Evolutionary conservation across 331 rosid species (phyloP).

Genomic region (Telfairia occidentalis): DNA sequence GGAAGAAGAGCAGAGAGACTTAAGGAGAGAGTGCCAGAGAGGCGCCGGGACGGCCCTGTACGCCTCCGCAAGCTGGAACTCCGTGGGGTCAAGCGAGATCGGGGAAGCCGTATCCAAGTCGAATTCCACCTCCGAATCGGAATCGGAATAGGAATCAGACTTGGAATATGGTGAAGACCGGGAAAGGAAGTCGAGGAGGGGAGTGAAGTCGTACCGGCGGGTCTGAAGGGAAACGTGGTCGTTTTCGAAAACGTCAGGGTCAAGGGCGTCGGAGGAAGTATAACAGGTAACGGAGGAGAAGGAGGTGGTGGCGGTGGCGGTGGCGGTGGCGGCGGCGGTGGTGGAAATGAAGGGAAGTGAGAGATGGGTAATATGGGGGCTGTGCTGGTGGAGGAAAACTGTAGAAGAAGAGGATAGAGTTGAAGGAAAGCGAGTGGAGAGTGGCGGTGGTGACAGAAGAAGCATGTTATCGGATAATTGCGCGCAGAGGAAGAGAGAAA

Average conservation of each 20-base stretch:
- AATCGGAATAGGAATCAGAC: background rate
- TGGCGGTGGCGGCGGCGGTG: conserved; percentile 17
- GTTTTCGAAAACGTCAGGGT: conserved; percentile 20
- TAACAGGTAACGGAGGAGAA: conserved; percentile 11
- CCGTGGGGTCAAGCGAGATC: conserved; percentile 52
- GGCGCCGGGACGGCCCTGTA: conserved; percentile 85
- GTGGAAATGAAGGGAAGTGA: conserved; percentile 16
- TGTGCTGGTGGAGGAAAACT: conserved; percentile 22
- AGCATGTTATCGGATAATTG: conserved; percentile 34
- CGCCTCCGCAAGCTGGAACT: conserved; percentile 70
- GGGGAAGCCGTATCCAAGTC: conserved; percentile 30
- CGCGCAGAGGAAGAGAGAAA: background rate
- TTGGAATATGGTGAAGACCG: background rate
- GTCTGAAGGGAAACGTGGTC: conserved; percentile 39
- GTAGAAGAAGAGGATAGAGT: conserved; percentile 19
- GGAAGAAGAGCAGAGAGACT: conserved; percentile 63
- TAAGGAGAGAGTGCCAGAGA: conserved; percentile 85
- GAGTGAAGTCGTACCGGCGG: conserved; percentile 73
- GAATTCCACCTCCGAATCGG: background rate
- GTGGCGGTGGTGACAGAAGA: conserved; percentile 44
- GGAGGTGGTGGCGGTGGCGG: conserved; percentile 14
- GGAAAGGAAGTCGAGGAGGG: conserved; percentile 69
- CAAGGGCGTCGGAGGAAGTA: conserved; percentile 17
- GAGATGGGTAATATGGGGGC: conserved; percentile 19
- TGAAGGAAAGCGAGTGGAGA: conserved; percentile 39